These are phyloP conservation scores for Pseudocercospora ulei DNA, from an alignment of 2,329 filamentous ascomycete species.

Conservation along the genomic window DNA sequence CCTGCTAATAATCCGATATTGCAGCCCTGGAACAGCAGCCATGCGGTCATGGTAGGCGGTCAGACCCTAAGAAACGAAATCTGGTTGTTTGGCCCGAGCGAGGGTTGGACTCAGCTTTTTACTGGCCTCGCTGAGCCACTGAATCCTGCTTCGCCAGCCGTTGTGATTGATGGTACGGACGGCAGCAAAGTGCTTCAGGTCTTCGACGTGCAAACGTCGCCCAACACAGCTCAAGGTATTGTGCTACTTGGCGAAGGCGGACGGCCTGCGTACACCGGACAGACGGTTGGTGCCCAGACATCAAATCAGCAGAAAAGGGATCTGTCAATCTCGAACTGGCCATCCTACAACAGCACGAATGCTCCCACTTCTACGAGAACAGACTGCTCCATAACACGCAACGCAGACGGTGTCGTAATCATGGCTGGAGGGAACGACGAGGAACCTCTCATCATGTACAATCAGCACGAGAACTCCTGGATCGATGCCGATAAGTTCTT, in stretches of 20 bases:
- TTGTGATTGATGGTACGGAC: slow-evolving; percentile 61
- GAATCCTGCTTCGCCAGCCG: slow-evolving; percentile 37
- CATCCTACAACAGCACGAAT: slow-evolving; percentile 63
- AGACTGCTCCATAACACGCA: slow-evolving; percentile 64
- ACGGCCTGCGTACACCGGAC: slow-evolving; percentile 40
- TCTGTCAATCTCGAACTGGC: slow-evolving; percentile 57
- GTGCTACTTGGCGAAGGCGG: slow-evolving; percentile 57
- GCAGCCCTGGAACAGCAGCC: slow-evolving; percentile 60
- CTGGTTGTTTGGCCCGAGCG: slow-evolving; percentile 58
- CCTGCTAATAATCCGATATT: slow-evolving; percentile 61
- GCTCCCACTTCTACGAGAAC: slow-evolving; percentile 57
- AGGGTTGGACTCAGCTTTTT: slow-evolving; percentile 59
- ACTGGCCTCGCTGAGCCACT: slow-evolving; percentile 49
- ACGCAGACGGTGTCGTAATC: slow-evolving; percentile 57
- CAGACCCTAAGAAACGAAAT: slow-evolving; percentile 55
- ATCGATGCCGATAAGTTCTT: slow-evolving; percentile 59
- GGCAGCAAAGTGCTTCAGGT: slow-evolving; percentile 67
- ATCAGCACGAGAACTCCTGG: slow-evolving; percentile 68
- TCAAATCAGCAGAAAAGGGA: slow-evolving; percentile 40
- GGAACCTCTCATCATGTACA: slow-evolving; percentile 65
- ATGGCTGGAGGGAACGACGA: slow-evolving; percentile 64
- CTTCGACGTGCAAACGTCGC: slow-evolving; percentile 64
- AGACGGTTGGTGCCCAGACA: slow-evolving; percentile 38
- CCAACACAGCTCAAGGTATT: slow-evolving; percentile 63
- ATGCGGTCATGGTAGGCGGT: slow-evolving; percentile 68